A percentile compares a stretch with the other conserved stretches of the same genome.
Evolutionary conservation across 2,329 filamentous ascomycete genomes (phyloP).

Genomic region (Sarocladium brachiariae): DNA sequence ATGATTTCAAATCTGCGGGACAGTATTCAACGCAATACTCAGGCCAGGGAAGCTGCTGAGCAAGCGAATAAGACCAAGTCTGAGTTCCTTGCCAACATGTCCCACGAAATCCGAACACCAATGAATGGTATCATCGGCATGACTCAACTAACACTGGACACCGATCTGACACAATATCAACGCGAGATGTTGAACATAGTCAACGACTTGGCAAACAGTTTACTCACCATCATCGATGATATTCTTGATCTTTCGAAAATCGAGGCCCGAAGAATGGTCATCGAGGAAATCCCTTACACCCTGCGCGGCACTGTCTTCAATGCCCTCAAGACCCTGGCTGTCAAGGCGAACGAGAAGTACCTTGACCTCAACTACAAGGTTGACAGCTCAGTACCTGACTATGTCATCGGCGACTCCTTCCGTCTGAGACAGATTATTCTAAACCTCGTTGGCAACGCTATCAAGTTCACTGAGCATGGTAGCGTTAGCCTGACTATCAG

Average conservation of each 20-base stretch:
- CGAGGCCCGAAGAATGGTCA: slow-evolving; percentile 94
- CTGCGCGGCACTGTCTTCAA: slow-evolving; percentile 94
- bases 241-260: slow-evolving; percentile 72
- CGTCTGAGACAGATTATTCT: slow-evolving; percentile 92
- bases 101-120: slow-evolving; percentile 93
- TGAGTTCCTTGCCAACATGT: slow-evolving; percentile 98
- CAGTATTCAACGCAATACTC: slow-evolving; percentile 93
- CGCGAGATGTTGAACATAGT: slow-evolving; percentile 98
- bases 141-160: slow-evolving; percentile 94
- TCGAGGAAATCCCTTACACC: slow-evolving; percentile 96
- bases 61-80: slow-evolving; percentile 97
- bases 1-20: slow-evolving; percentile 96
- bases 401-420: slow-evolving; percentile 95
- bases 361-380: slow-evolving; percentile 90
- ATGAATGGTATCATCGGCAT: slow-evolving; percentile 98
- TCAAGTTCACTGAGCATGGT: slow-evolving; percentile 97
- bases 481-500: slow-evolving; percentile 93
- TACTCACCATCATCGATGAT: slow-evolving; percentile 93
- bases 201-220: slow-evolving; percentile 90
- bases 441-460: slow-evolving; percentile 94
- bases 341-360: slow-evolving; percentile 94
- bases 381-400: slow-evolving; percentile 87
- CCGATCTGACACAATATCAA: slow-evolving; percentile 88
- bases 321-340: slow-evolving; percentile 90
- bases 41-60: slow-evolving; percentile 91